Base-by-base conservation (phyloP, 2,329 filamentous ascomycete species). In the Rhexocercosporidium sp. region DNA sequence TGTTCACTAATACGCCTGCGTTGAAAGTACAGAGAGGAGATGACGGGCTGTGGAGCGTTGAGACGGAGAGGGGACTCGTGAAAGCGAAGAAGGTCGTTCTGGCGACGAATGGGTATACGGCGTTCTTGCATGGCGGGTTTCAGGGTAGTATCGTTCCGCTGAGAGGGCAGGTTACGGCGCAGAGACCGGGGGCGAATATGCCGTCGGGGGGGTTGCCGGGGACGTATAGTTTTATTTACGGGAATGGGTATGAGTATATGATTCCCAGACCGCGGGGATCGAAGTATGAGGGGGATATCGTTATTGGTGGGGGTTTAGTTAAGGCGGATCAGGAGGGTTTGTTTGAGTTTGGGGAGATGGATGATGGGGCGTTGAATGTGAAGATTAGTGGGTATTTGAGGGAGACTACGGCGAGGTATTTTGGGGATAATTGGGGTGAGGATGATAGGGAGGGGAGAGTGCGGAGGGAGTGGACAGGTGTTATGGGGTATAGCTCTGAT, bases 181-280 rank as follows among this genome's bases (percentile, higher is more conserved):
- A 80, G 56, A 70, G 76, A 27, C 77, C 79, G 0, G 78, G 77
- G 1, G 68, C 25, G 22, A 73, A 69, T 22, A 77, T 75, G 60
- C 74, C 69, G 31, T 62, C 62, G 2, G 57, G 70, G 37, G 69
- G 75, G 6, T 60, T 79, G 47, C 29, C 68, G 59, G 66, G 71
- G 16, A 79, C 78, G 20, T 81, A 12, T 73, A 88, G 31, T 22
- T 88, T 91, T 70, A 85, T 90, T 29, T 88, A 88, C 73, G 80
- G 81, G 1, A 77, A 79, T 27, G 87, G 88, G 0, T 91, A 89
- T 73, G 90, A 92, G 68, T 92, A 92, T 76, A 87, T 92, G 82
- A 85, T 91, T 9, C 82, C 85, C 1, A 81, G 86, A 1, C 84
- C 84, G 0, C 76, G 79, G n/a, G 82, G 81, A 0, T 80, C 81